Percentiles rank a stretch among this genome's conserved stretches.
phyloP scores from a whole-genome alignment of 2,329 filamentous ascomycete genomes.

The Huntiella abstrusa region DNA sequence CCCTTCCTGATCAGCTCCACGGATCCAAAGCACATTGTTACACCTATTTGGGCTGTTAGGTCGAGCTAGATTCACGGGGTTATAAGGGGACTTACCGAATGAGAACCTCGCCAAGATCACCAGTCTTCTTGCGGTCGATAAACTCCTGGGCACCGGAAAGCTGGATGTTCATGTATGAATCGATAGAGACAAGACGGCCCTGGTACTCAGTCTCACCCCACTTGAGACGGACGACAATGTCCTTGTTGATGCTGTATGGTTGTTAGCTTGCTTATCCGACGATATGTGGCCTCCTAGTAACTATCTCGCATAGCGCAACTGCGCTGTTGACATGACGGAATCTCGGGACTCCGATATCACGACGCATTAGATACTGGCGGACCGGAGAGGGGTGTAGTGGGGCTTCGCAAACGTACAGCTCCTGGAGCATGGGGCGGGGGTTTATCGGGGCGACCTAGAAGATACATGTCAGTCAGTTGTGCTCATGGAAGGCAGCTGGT shows the following conservation, averaged over 20 bases:
- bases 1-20: slow-evolving; percentile 30
- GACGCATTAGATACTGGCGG: background rate
- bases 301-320: no score
- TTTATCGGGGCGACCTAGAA: slow-evolving; percentile 68
- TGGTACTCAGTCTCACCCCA: slow-evolving; percentile 98
- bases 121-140: slow-evolving; percentile 71
- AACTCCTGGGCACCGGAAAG: slow-evolving; percentile 81
- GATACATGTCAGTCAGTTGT: background rate
- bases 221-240: slow-evolving; percentile 83
- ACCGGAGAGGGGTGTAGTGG: background rate
- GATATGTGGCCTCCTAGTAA: no score
- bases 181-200: slow-evolving; percentile 75
- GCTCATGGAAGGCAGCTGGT: background rate
- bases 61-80: background rate
- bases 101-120: slow-evolving; percentile 72
- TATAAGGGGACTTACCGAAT: slow-evolving; percentile 45
- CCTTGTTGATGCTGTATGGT: slow-evolving; percentile 55
- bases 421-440: slow-evolving; percentile 89
- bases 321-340: no score
- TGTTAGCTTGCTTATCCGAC: background rate
- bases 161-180: slow-evolving; percentile 99
- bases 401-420: slow-evolving; percentile 42
- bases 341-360: no score
- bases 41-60: slow-evolving; percentile 33
- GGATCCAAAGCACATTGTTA: slow-evolving; percentile 96